Evolutionary conservation across 805 yeast species (phyloP).

Genomic region (Candida krabiensis): DNA sequence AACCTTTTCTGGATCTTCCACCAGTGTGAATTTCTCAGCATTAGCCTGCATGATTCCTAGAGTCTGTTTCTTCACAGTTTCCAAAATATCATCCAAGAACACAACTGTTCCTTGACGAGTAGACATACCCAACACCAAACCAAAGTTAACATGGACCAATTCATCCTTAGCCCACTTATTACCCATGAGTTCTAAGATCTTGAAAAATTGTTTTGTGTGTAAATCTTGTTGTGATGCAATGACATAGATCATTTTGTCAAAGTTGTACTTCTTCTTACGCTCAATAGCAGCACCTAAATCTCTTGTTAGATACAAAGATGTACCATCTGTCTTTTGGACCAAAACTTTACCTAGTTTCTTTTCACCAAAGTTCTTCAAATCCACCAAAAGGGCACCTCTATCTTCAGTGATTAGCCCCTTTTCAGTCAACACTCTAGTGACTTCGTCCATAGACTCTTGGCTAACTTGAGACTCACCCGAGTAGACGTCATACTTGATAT

Average conservation of each 20-base stretch:
- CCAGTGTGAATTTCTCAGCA: constrained; percentile 86
- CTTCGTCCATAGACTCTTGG: constrained; percentile 65
- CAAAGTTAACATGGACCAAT: constrained; percentile 85
- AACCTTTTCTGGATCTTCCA: constrained; percentile 88
- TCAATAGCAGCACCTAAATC: constrained; percentile 96
- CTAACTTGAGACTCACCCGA: constrained; percentile 97
- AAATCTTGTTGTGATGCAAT: constrained; percentile 96
- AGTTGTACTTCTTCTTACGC: constrained; percentile 78
- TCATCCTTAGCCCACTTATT: constrained; percentile 73
- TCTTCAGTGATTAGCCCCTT: constrained; percentile 78
- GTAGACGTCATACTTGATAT: constrained; percentile 83
- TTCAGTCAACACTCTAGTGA: constrained; percentile 59
- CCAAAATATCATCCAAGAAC: constrained; percentile 90
- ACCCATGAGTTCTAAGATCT: constrained; percentile 87
- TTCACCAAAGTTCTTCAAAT: constrained; percentile 71
- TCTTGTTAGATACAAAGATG: constrained; percentile 90
- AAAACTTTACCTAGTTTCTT: constrained; percentile 92
- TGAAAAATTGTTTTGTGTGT: constrained; percentile 91
- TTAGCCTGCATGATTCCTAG: constrained; percentile 95
- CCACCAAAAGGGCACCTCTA: constrained; percentile 87
- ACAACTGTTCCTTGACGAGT: constrained; percentile 98
- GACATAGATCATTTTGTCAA: constrained; percentile 95
- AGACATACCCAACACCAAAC: constrained; percentile 98
- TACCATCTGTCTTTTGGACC: constrained; percentile 93
- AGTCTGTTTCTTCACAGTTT: constrained; percentile 92